Percentiles rank a stretch among this genome's conserved stretches.
Evolutionary conservation across 2,329 filamentous ascomycete species (phyloP).

Genomic region (Thermoascus crustaceus): DNA sequence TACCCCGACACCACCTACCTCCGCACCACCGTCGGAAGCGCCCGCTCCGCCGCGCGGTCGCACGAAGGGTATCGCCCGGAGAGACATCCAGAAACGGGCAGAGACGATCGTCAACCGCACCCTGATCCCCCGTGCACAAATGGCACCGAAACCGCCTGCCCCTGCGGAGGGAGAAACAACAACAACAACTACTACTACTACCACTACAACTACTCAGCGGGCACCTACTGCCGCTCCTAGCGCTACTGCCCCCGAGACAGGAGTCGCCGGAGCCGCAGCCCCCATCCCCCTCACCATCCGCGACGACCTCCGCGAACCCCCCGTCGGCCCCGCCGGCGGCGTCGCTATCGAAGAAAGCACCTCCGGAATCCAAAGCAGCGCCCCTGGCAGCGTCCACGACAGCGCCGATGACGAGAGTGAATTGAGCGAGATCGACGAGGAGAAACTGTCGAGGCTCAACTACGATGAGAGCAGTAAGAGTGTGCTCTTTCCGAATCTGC

Average conservation of each 20-base stretch:
- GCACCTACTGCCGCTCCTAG: no score
- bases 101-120: constrained; percentile 46
- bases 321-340: constrained; percentile 45
- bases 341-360: constrained; percentile 37
- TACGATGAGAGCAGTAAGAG: constrained; percentile 11
- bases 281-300: no score
- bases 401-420: constrained; percentile 63
- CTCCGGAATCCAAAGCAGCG: constrained; percentile 40
- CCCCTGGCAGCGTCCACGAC: constrained; percentile 54
- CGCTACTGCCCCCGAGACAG: no score
- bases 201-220: constrained; percentile 9
- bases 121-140: constrained; percentile 22
- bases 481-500: constrained; percentile 18
- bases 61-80: constrained; percentile 51
- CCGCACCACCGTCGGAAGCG: constrained; percentile 25
- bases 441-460: constrained; percentile 21
- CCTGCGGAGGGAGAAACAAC: constrained; percentile 21
- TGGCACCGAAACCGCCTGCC: constrained; percentile 14
- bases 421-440: constrained; percentile 52
- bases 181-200: constrained; percentile 13
- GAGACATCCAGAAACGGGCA: constrained; percentile 52
- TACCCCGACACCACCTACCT: constrained; percentile 20
- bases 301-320: constrained; percentile 15
- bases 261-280: no score
- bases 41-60: constrained; percentile 32